Evolutionary conservation across 148 eudicot genomes (phyloP).

Genomic region (Polygonum maritimum): DNA sequence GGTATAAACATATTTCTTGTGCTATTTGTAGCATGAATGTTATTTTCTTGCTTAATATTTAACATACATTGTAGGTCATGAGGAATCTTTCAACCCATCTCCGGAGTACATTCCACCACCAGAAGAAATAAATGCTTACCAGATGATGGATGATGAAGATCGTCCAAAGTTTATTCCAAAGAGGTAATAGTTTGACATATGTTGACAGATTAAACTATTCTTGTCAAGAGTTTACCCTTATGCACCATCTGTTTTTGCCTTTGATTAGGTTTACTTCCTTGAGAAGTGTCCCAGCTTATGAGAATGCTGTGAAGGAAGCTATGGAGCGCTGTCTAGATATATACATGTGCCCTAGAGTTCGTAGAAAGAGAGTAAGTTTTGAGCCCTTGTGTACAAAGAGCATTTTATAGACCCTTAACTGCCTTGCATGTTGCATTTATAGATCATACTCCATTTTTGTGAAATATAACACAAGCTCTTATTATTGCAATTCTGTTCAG

Average conservation of each 20-base stretch:
- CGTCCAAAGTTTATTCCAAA: conserved; percentile 86
- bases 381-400: background rate
- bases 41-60: background rate
- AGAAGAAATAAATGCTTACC: conserved; percentile 80
- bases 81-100: conserved; percentile 89
- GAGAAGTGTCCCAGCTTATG: conserved; percentile 87
- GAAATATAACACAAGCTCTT: background rate
- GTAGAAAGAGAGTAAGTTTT: conserved; percentile 75
- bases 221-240: background rate
- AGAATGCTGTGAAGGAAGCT: conserved; percentile 52
- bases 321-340: conserved; percentile 88
- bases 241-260: background rate
- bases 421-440: background rate
- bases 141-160: conserved; percentile 90
- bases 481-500: conserved; percentile 26
- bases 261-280: conserved; percentile 56
- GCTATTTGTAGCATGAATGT: background rate
- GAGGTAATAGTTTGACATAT: conserved; percentile 26
- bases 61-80: conserved; percentile 52
- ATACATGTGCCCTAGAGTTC: conserved; percentile 83
- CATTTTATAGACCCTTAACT: background rate
- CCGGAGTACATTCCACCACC: conserved; percentile 80
- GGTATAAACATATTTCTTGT: conserved; percentile 28
- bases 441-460: background rate
- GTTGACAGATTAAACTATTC: background rate